Evolutionary conservation across 2,329 filamentous ascomycete genomes (phyloP).

Genomic region (Aspergillus glaucus): DNA sequence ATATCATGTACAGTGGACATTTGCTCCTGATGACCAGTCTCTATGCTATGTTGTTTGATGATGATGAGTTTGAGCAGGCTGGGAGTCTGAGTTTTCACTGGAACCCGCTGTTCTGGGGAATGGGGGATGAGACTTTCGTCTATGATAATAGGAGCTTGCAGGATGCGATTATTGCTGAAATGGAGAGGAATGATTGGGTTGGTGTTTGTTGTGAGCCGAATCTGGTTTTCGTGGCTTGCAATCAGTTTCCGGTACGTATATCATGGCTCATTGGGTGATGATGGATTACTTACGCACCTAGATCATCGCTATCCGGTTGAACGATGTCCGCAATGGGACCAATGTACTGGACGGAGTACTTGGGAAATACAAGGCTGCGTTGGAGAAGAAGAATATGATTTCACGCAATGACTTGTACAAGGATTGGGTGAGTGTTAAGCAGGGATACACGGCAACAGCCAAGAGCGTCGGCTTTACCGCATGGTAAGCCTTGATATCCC

Average conservation of each 20-base stretch:
- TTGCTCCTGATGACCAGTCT: slow-evolving; percentile 35
- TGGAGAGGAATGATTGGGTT: slow-evolving; percentile 35
- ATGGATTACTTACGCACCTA: slow-evolving; percentile 7
- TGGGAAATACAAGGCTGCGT: slow-evolving; percentile 33
- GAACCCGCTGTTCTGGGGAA: slow-evolving; percentile 35
- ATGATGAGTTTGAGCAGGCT: slow-evolving; percentile 33
- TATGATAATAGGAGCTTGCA: slow-evolving; percentile 32
- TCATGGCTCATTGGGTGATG: neutral
- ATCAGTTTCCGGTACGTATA: slow-evolving; percentile 37
- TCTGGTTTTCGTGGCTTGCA: slow-evolving; percentile 26
- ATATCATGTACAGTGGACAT: slow-evolving; percentile 41
- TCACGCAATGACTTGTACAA: slow-evolving; percentile 20
- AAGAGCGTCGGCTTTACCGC: slow-evolving; percentile 18
- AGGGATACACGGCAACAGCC: slow-evolving; percentile 16
- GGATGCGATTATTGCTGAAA: slow-evolving; percentile 27
- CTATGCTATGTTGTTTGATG: slow-evolving; percentile 40
- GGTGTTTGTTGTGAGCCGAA: slow-evolving; percentile 43
- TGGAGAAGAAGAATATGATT: slow-evolving; percentile 26
- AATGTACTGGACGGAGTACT: slow-evolving; percentile 25
- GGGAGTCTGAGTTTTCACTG: slow-evolving; percentile 31
- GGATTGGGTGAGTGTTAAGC: slow-evolving; percentile 21
- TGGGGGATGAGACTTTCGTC: slow-evolving; percentile 30
- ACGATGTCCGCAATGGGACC: slow-evolving; percentile 30
- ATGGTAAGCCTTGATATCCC: slow-evolving; percentile 13
- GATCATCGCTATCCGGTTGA: slow-evolving; percentile 35